Base-by-base conservation (phyloP, 31 red algal species). In the Endocladia muricata region DNA sequence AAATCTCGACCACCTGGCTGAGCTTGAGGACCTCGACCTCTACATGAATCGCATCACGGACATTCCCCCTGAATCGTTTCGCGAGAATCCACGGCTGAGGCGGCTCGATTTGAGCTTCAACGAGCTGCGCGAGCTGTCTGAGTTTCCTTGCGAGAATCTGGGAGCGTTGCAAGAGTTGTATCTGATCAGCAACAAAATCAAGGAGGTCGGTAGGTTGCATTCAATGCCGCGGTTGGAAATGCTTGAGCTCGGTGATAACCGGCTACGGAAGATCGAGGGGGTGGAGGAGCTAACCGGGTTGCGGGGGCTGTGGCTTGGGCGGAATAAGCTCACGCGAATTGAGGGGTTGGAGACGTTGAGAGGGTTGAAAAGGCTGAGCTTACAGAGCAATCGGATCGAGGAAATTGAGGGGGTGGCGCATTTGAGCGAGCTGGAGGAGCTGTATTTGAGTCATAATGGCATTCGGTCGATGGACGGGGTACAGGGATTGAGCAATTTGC, bases 71-170 rank as follows among this genome's bases (percentile, higher is more conserved):
- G 63, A 36, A 3, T 48, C 61, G n/a, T 92, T 97, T 23, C 55
- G 34, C 8, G 32, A 51, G 1, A 85, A 82, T 32, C 21, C 57
- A 21, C 81, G 85, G 15, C 44, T 99, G 54, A 41, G 81, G 43
- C 58, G 75, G 26, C 83, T 99, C 1, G 96, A 99, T 68, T 78
- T 99, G 40, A 95, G 92, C 55, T 99, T 99, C 73, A 99, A 99
- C 61, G 41, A 70, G 40, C 41, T 99, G 9, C 70, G 79, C 17
- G 47, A 57, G 28, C 73, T 99, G 28, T 37, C 17, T 37, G 38
- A 29, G 17, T 85, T 95, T 47, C 82, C 85, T 3, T 78, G 57
- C 36, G 63, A 40, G 40, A 87, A 82, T 44, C 73, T 92, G 61
- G 61, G 48, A 8, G 68, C 71, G 22, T 72, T 99, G 44, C 55